These are phyloP conservation scores for Alternaria metachromatica DNA, from an alignment of 2,329 filamentous ascomycete species.

Conservation along the genomic window DNA sequence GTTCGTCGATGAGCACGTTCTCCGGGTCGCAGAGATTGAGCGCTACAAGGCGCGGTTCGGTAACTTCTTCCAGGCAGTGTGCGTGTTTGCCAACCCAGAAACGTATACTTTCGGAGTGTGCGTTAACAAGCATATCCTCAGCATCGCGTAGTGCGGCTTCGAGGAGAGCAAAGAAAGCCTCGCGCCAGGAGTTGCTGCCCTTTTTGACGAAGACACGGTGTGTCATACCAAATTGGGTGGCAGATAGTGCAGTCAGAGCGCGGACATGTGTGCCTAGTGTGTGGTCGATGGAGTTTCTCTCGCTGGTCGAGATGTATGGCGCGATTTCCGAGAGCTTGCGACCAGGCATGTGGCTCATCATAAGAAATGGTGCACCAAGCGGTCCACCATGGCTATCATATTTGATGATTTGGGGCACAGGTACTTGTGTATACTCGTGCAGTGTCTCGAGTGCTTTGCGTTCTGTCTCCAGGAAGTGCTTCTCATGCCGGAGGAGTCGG, in stretches of 20 bases:
- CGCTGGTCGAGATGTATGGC: constrained; percentile 41
- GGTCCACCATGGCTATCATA: constrained; percentile 41
- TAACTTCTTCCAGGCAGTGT: constrained; percentile 58
- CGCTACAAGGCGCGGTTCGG: constrained; percentile 59
- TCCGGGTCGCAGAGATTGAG: constrained; percentile 56
- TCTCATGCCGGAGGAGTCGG: constrained; percentile 53
- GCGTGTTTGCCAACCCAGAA: constrained; percentile 55
- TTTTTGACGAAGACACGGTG: constrained; percentile 55
- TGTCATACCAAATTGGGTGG: constrained; percentile 59
- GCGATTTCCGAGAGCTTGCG: constrained; percentile 41
- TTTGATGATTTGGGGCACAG: constrained; percentile 50
- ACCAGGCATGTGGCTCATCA: constrained; percentile 44
- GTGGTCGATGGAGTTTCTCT: constrained; percentile 49
- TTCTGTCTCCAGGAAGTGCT: constrained; percentile 50
- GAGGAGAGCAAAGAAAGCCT: constrained; percentile 60
- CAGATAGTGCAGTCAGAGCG: constrained; percentile 54
- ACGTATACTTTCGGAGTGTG: constrained; percentile 63
- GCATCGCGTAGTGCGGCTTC: constrained; percentile 63
- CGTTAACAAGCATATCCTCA: constrained; percentile 64
- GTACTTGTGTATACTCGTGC: constrained; percentile 43
- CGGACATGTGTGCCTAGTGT: constrained; percentile 51
- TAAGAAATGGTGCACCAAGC: constrained; percentile 42
- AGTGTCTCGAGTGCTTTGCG: constrained; percentile 48
- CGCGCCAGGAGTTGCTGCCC: constrained; percentile 59
- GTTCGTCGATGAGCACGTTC: constrained; percentile 60